Evolutionary conservation across 768 basidiomycete genomes (phyloP).

Genomic region (Panus rudis): DNA sequence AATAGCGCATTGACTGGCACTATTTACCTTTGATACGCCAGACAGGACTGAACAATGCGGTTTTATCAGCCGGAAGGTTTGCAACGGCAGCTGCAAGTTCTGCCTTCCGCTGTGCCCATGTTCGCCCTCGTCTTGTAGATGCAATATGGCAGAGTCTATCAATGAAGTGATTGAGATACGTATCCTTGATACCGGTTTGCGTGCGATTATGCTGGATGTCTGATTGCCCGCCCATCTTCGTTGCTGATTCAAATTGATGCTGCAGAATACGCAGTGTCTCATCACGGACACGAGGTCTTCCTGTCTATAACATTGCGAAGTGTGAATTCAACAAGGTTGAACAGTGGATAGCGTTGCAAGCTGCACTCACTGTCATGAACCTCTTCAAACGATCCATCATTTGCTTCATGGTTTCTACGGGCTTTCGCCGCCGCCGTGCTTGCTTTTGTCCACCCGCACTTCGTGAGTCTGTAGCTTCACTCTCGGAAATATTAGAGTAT

Average conservation of each 20-base stretch:
- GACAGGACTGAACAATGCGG: conserved; percentile 28
- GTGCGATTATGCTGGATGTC: conserved; percentile 13
- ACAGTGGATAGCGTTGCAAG: background rate
- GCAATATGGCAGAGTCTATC: too few relatives aligned
- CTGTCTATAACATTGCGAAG: background rate
- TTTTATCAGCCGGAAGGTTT: conserved; percentile 14
- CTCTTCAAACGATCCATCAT: background rate
- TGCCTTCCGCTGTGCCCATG: conserved; percentile 11
- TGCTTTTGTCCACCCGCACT: too few relatives aligned
- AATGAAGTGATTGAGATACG: conserved; percentile 22
- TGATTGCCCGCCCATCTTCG: background rate
- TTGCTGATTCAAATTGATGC: background rate
- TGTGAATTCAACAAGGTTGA: background rate
- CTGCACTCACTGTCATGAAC: background rate
- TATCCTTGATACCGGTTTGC: conserved; percentile 28
- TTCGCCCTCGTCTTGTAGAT: too few relatives aligned
- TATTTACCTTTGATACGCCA: conserved; percentile 19
- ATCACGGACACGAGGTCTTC: background rate
- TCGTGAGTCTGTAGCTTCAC: too few relatives aligned
- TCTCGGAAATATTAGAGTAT: too few relatives aligned
- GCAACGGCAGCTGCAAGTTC: conserved; percentile 7
- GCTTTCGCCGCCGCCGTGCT: too few relatives aligned
- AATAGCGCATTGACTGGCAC: too few relatives aligned
- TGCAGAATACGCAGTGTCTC: background rate
- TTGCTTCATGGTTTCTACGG: too few relatives aligned